Percentiles rank a stretch among this genome's conserved stretches.
Conservation (phyloP, 2,329 filamentous ascomycete genomes). For the Colletotrichum truncatum region DNA sequence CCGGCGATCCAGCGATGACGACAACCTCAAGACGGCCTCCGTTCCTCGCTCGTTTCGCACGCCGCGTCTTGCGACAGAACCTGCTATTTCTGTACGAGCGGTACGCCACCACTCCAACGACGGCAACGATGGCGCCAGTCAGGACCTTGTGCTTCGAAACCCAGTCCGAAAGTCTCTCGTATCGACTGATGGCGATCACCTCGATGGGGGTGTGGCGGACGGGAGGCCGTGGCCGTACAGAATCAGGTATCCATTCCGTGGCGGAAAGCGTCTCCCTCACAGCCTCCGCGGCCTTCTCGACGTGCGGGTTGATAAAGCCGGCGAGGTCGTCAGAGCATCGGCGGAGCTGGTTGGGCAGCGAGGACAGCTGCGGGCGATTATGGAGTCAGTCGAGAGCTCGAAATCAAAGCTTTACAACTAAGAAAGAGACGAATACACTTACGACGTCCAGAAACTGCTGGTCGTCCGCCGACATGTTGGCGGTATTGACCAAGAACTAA, state of each 20-base stretch:
- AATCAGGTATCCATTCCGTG: conserved; percentile 77
- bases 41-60: conserved; percentile 81
- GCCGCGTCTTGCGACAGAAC: conserved; percentile 72
- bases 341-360: conserved; percentile 70
- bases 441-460: conserved; percentile 82
- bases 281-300: conserved; percentile 77
- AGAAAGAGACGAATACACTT: conserved; percentile 44
- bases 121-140: conserved; percentile 75
- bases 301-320: conserved; percentile 81
- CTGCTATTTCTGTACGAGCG: conserved; percentile 59
- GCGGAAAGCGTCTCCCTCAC: conserved; percentile 76
- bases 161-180: conserved; percentile 75
- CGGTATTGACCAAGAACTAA: background rate
- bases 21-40: conserved; percentile 88
- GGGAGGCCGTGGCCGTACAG: conserved; percentile 68
- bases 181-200: conserved; percentile 43
- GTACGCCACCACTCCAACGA: conserved; percentile 72
- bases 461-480: conserved; percentile 80
- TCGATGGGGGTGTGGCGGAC: conserved; percentile 42
- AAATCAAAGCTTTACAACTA: background rate
- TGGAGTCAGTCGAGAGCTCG: conserved; percentile 17
- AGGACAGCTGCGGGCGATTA: conserved; percentile 55
- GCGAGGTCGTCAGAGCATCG: conserved; percentile 78
- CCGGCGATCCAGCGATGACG: conserved; percentile 88
- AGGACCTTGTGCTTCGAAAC: conserved; percentile 76